These are phyloP conservation scores for Penicillium paneum DNA, from an alignment of 2,329 filamentous ascomycete species.

Conservation along the genomic window DNA sequence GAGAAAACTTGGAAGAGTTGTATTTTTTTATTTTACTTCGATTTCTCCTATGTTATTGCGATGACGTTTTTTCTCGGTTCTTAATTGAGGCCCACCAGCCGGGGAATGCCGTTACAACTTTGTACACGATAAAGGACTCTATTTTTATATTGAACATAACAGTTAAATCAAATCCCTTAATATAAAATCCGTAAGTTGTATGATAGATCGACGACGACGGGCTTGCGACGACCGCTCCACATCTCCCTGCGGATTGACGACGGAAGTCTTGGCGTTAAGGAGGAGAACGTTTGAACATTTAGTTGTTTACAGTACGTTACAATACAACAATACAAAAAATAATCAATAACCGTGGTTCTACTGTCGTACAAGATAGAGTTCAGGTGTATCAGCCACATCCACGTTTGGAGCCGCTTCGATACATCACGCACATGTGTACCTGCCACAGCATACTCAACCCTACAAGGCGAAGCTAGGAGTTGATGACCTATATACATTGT, in stretches of 20 bases:
- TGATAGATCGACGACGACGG: slow-evolving; percentile 4
- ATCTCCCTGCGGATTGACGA: background rate
- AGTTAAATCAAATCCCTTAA: background rate
- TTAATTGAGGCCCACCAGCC: background rate
- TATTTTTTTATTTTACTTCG: background rate
- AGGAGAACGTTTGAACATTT: background rate
- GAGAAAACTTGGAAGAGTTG: background rate
- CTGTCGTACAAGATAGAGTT: background rate
- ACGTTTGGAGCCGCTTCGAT: background rate
- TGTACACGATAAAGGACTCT: background rate
- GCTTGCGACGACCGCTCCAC: slow-evolving; percentile 12
- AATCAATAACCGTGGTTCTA: background rate
- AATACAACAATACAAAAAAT: background rate
- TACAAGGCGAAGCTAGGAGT: background rate
- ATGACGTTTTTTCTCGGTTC: slow-evolving; percentile 3
- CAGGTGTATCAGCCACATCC: slow-evolving; percentile 1
- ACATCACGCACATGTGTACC: background rate
- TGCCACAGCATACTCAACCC: background rate
- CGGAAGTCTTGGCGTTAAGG: slow-evolving; percentile 10
- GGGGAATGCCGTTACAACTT: background rate
- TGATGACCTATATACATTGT: background rate
- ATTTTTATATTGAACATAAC: background rate
- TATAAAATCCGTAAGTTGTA: too few relatives aligned
- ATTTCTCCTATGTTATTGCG: background rate
- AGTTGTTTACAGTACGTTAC: background rate